Evolutionary conservation across 805 yeast species (phyloP), one percentile per base, ranked within the genome.

Genomic region (Saturnispora ahearnii): DNA sequence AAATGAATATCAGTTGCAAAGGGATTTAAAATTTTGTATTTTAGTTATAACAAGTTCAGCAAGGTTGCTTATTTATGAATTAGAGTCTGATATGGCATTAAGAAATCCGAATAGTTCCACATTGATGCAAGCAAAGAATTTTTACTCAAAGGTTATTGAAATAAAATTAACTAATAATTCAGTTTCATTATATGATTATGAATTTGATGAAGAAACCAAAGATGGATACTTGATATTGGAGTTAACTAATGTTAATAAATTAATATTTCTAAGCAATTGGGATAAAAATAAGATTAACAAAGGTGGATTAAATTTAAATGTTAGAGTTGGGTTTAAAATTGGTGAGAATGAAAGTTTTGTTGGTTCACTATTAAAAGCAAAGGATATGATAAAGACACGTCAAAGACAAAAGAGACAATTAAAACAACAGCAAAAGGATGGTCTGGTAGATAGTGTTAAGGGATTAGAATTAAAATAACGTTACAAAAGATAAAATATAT

Each of bases 161-260:
- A 71, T 77, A 34, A 73, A 67, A 47, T 57, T 74, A 30, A 73
- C 77, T 0, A 78, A 76, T 56, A 66, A 69, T 41, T 70, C 77
- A 55, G 78, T 84, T 49, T 85, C 86, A 59, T 80, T 85, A 82
- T 85, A 84, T 61, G 91, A 84, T 63, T 84, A 82, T 63, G 91
- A 84, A 61, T 84, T 85, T 63, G 82, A 80, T 54, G 85, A 79
- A 51, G 68, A 65, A 18, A 70, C 71, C 6, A 70, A 71, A 24
- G 74, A 70, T 49, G 93, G 91, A 0, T 83, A 77, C 57, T 66
- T 84, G 43, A 81, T 83, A 11, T 59, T 84, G 29, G 90, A 84
- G 58, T 68, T 82, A 56, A 72, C 77, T 55, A 74, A 73, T 52
- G 70, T 73, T 49, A 79, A 79, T 41, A 77, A 76, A 51, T 69